Evolutionary conservation across 1,284 basidiomycete species (phyloP).

Genomic region (Marasmius fiardii): DNA sequence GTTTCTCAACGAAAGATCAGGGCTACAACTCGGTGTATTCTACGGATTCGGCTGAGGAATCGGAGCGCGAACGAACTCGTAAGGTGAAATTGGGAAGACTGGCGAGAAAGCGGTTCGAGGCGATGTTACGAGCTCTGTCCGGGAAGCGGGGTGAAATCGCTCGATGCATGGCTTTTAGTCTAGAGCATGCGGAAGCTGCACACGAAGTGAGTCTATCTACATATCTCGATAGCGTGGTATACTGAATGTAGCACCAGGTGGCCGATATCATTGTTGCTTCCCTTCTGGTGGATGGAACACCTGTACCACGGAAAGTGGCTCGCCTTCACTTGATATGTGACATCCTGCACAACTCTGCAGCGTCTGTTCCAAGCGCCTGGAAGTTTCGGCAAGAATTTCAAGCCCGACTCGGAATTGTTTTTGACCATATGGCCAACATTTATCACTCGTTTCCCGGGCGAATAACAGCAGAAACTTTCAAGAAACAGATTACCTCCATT

Average conservation of each 20-base stretch:
- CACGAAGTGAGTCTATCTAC: slow-evolving; percentile 58
- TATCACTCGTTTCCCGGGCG: slow-evolving; percentile 90
- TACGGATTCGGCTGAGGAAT: slow-evolving; percentile 93
- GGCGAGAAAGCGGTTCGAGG: slow-evolving; percentile 81
- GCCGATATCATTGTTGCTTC: slow-evolving; percentile 85
- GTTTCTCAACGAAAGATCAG: slow-evolving; percentile 34
- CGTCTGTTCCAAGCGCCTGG: slow-evolving; percentile 86
- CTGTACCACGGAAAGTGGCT: slow-evolving; percentile 94
- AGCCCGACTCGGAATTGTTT: slow-evolving; percentile 80
- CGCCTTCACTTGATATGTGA: slow-evolving; percentile 95
- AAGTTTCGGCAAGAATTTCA: slow-evolving; percentile 93
- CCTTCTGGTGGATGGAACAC: slow-evolving; percentile 80
- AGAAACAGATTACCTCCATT: slow-evolving; percentile 81
- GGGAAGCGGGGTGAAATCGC: slow-evolving; percentile 90
- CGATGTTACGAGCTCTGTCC: slow-evolving; percentile 84
- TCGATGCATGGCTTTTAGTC: slow-evolving; percentile 91
- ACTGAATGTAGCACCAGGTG: slow-evolving; percentile 47
- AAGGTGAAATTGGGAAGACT: slow-evolving; percentile 76
- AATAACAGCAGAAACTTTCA: slow-evolving; percentile 93
- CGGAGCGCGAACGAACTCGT: slow-evolving; percentile 75
- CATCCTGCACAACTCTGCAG: slow-evolving; percentile 95
- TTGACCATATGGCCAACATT: slow-evolving; percentile 91
- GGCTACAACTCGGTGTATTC: slow-evolving; percentile 92
- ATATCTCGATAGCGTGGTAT: slow-evolving; percentile 7
- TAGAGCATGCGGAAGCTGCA: slow-evolving; percentile 93